Evolutionary conservation across 1,284 basidiomycete species (phyloP).

Genomic region (Leccinum brunneo-olivaceum): DNA sequence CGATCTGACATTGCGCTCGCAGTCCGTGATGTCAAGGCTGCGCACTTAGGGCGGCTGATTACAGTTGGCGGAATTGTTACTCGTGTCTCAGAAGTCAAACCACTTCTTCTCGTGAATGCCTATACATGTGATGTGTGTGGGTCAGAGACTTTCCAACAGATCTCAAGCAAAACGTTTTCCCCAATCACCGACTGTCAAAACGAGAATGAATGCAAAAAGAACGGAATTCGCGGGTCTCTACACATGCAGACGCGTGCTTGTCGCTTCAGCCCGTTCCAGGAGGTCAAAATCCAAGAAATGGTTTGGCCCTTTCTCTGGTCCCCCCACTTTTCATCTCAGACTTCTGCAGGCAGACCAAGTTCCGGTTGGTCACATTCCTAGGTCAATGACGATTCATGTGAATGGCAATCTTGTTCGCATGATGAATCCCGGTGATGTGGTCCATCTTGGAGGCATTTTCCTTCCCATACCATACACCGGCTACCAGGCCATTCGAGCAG

Average conservation of each 20-base stretch:
- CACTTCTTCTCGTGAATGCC: conserved; percentile 93
- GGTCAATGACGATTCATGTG: conserved; percentile 95
- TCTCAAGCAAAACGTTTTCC: conserved; percentile 87
- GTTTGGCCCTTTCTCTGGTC: conserved; percentile 35
- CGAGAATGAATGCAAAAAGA: conserved; percentile 75
- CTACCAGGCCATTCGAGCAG: conserved; percentile 86
- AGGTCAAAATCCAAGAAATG: conserved; percentile 99
- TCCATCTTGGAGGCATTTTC: conserved; percentile 87
- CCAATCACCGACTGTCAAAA: conserved; percentile 88
- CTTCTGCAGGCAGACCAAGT: conserved; percentile 87
- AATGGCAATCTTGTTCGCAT: conserved; percentile 85
- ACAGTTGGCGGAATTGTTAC: conserved; percentile 97
- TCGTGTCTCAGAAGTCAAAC: conserved; percentile 98
- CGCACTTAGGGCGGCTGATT: conserved; percentile 86
- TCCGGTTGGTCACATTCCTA: conserved; percentile 97
- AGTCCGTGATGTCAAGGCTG: conserved; percentile 85
- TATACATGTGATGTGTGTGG: conserved; percentile 99
- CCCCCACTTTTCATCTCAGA: conserved; percentile 10
- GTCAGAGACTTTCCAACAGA: conserved; percentile 97
- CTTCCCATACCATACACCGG: conserved; percentile 88
- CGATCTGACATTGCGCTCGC: conserved; percentile 71
- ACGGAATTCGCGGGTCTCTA: conserved; percentile 84
- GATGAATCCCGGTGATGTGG: conserved; percentile 94
- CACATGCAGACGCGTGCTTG: conserved; percentile 98
- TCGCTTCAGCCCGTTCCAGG: conserved; percentile 97